Evolutionary conservation across 2,329 filamentous ascomycete species (phyloP).

Genomic region (Fusarium tupiense): DNA sequence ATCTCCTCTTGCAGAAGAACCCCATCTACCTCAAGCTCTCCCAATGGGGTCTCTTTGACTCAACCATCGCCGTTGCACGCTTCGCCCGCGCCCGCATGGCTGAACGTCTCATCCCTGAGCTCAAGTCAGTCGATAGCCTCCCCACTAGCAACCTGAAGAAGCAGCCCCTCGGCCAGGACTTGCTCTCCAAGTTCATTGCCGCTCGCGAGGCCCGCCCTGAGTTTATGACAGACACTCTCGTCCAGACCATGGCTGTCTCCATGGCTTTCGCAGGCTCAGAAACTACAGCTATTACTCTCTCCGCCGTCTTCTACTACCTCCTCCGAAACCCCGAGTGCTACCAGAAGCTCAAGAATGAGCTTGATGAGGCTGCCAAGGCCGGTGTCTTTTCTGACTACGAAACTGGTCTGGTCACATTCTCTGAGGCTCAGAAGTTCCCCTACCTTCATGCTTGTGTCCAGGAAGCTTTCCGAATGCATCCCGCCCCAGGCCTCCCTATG

Average conservation of each 20-base stretch:
- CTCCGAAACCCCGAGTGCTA: slow-evolving; percentile 70
- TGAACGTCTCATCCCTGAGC: slow-evolving; percentile 65
- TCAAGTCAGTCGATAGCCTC: slow-evolving; percentile 43
- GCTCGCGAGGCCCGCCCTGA: slow-evolving; percentile 73
- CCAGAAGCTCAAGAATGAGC: slow-evolving; percentile 65
- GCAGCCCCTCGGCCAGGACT: slow-evolving; percentile 60
- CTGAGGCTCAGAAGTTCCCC: slow-evolving; percentile 73
- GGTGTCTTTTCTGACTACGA: slow-evolving; percentile 62
- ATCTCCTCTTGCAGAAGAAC: slow-evolving; percentile 77
- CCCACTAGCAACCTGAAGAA: slow-evolving; percentile 50
- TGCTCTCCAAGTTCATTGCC: slow-evolving; percentile 77
- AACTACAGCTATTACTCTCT: slow-evolving; percentile 80
- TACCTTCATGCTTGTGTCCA: slow-evolving; percentile 84
- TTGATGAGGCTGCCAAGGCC: slow-evolving; percentile 66
- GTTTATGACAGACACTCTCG: slow-evolving; percentile 76
- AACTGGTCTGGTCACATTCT: slow-evolving; percentile 73
- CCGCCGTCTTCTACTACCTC: slow-evolving; percentile 78
- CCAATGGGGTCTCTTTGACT: slow-evolving; percentile 72
- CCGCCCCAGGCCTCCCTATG: slow-evolving; percentile 76
- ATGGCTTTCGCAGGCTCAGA: slow-evolving; percentile 82
- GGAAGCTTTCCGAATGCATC: slow-evolving; percentile 80
- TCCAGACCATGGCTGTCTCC: slow-evolving; percentile 76
- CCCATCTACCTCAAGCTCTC: slow-evolving; percentile 75
- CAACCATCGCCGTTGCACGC: slow-evolving; percentile 76
- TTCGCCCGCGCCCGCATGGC: slow-evolving; percentile 75